Evolutionary conservation across 1,284 basidiomycete genomes (phyloP).

Genomic region (Leccinum subspadiceum): DNA sequence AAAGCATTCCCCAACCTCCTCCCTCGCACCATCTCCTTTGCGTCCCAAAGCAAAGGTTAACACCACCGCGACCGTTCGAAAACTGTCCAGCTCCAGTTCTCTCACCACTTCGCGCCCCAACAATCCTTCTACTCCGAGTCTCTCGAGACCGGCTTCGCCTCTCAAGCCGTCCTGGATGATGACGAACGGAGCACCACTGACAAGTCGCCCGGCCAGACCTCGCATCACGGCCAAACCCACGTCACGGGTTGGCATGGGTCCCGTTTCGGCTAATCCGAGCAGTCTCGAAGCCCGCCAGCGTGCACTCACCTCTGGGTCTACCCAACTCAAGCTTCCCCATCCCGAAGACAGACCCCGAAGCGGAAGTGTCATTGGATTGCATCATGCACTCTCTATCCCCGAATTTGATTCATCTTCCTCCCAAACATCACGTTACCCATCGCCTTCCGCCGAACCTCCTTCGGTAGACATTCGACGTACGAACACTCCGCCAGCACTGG

Average conservation of each 20-base stretch:
- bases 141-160: constrained; percentile 42
- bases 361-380: constrained; percentile 35
- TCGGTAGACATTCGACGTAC: constrained; percentile 10
- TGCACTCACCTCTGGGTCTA: constrained; percentile 33
- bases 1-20: constrained; percentile 40
- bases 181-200: constrained; percentile 14
- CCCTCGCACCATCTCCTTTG: constrained; percentile 36
- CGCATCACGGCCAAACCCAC: constrained; percentile 25
- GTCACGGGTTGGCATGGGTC: constrained; percentile 27
- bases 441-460: constrained; percentile 20
- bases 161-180: constrained; percentile 35
- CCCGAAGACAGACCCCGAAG: constrained; percentile 31
- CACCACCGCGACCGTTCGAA: constrained; percentile 46
- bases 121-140: constrained; percentile 15
- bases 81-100: constrained; percentile 35
- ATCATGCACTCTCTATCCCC: constrained; percentile 35
- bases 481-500: constrained; percentile 11
- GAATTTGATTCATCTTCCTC: constrained; percentile 18
- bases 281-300: constrained; percentile 37
- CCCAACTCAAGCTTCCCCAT: constrained; percentile 24
- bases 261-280: constrained; percentile 6
- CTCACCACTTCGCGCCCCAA: constrained; percentile 20
- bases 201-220: constrained; percentile 21
- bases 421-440: constrained; percentile 20
- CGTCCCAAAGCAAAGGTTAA: constrained; percentile 64